Base-by-base conservation (phyloP, 768 basidiomycete genomes). In the Leccinum disarticulatum region DNA sequence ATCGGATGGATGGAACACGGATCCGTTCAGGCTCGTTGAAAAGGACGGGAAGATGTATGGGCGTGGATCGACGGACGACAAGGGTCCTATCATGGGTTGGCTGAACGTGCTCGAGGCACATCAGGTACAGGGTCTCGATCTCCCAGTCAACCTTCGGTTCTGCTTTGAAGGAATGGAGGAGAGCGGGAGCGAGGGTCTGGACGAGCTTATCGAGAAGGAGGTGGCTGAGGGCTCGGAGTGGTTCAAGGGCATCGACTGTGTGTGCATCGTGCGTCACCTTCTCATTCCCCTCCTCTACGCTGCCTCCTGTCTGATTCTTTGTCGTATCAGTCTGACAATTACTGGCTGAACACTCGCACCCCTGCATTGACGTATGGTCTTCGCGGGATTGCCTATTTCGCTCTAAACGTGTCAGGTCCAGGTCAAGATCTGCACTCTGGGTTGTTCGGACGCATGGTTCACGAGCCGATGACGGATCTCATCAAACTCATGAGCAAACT, bases 111-210 rank as follows among this genome's bases (percentile, higher is more conserved):
- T 97, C 49, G 87, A 96, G 66, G 94, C 91, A 57, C 93, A 96
- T 58, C 76, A 82, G 52, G 77, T 85, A 55, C 82, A 83, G 49
- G 79, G 83, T 19, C 77, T 85, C 49, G 83, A 84, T 36, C 81
- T 97, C 19, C 95, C 95, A 1, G 93, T 98, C 28, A 97, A 98
- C 71, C 75, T 98, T 57, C 84, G 86, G 63, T 87, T 91, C 79
- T 93, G 91, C 79, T 95, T 98, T 66, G 96, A 98, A 73, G 95
- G 91, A 4, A 98, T 97, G 95, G 96, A 98, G 73, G 96, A 98
- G 78, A 88, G 83, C 61, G 95, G 95, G 6, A 91, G 89, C 46
- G 91, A 92, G 65, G 94, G 95, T 2, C 81, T 98, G 13, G 95
- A 97, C 66, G 90, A 91, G 35, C 83, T 96, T 48, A 92, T 98